phyloP scores from a whole-genome alignment of 2,329 filamentous ascomycete species.

The Mycocentrospora acerina region DNA sequence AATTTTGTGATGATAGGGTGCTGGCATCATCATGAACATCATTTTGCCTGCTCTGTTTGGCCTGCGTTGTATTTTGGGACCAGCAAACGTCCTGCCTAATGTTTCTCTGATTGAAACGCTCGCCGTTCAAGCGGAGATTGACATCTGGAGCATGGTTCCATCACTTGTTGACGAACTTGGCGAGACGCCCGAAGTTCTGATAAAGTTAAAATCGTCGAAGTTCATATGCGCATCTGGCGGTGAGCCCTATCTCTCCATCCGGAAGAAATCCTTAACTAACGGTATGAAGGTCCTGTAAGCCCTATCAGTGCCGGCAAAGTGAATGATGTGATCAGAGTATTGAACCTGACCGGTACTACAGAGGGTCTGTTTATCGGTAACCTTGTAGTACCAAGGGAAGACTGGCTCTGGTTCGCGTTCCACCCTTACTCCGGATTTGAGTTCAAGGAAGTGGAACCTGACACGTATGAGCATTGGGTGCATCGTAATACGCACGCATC shows the following conservation, averaged over 20 bases:
- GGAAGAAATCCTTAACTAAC: too few species aligned
- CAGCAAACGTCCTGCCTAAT: slow-evolving; percentile 39
- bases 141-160: slow-evolving; percentile 24
- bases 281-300: slow-evolving; percentile 24
- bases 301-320: slow-evolving; percentile 18
- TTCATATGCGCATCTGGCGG: slow-evolving; percentile 40
- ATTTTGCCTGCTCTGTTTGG: slow-evolving; percentile 41
- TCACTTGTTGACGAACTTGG: slow-evolving; percentile 28
- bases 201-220: slow-evolving; percentile 18
- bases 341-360: slow-evolving; percentile 24
- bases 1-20: too few species aligned
- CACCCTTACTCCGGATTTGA: slow-evolving; percentile 22
- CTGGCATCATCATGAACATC: slow-evolving; percentile 48
- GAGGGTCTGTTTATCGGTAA: slow-evolving; percentile 25
- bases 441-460: slow-evolving; percentile 24
- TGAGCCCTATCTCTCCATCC: too few species aligned
- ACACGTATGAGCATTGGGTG: slow-evolving; percentile 41
- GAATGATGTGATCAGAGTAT: slow-evolving; percentile 16
- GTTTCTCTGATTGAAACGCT: slow-evolving; percentile 39
- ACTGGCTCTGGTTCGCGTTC: slow-evolving; percentile 29
- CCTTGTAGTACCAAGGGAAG: slow-evolving; percentile 11
- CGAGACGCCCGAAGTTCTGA: slow-evolving; percentile 19
- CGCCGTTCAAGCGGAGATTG: slow-evolving; percentile 36
- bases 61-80: slow-evolving; percentile 42
- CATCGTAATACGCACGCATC: slow-evolving; percentile 30